Base-by-base conservation (phyloP, 2,329 filamentous ascomycete genomes). In the Pseudocercospora ulei region DNA sequence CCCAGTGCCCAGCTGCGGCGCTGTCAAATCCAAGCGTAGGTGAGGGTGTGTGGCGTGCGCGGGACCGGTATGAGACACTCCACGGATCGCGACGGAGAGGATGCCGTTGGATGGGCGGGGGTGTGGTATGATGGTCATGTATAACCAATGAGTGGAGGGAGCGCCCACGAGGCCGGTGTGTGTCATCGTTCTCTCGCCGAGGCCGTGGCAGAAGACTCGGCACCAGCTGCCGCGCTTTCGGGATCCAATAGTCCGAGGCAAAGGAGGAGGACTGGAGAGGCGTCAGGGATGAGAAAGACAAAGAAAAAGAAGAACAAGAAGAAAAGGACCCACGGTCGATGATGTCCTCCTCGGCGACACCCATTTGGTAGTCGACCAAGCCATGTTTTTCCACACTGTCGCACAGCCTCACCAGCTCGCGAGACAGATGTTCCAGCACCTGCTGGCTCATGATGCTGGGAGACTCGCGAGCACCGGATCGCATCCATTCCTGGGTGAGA, bases 291-390 rank as follows among this genome's bases (percentile, higher is more conserved):
- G 3, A n/a, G n/a, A n/a, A n/a, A n/a, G n/a, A n/a, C n/a, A n/a
- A n/a, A n/a, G n/a, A n/a, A n/a, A n/a, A n/a, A n/a, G n/a, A n/a
- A n/a, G n/a, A 19, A 29, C 8, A 34, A 30, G 19, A 12, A 18
- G 19, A 18, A n/a, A n/a, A n/a, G n/a, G n/a, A 71, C 82, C 64
- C 68, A 94, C 87, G 72, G 42, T 75, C 73, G 52, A 90, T 75
- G 52, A 96, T 95, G 56, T 83, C 78, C 58, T 96, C 87, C 63
- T 96, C 90, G 75, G 85, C 92, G 16, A 96, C 83, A 5, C 90
- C 90, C 66, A 94, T 92, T 56, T 96, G 82, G 60, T 96, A 98
- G 64, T 98, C 90, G 7, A 98, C 85, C 31, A 98, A 67, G n/a
- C 90, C 90, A 57, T 92, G 80, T 50, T 81, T 79, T 62, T 96